A percentile compares a stretch with the other conserved stretches of the same genome.
These are phyloP conservation scores for Selenicereus undatus DNA, from an alignment of 148 eudicot species.

Conservation along the genomic window DNA sequence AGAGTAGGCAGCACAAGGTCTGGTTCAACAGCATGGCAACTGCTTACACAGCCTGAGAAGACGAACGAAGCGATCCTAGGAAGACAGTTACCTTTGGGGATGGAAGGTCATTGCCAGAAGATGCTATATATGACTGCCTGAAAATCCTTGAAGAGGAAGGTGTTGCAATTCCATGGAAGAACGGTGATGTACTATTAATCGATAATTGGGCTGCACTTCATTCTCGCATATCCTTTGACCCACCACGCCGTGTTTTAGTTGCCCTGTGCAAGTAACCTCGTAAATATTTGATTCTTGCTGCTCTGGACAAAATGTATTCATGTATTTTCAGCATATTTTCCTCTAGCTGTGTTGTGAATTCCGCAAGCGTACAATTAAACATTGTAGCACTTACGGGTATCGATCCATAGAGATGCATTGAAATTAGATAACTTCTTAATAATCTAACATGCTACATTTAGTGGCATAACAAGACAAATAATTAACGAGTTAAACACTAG, in stretches of 20 bases:
- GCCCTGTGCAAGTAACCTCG: constrained; percentile 66
- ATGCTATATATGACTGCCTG: constrained; percentile 54
- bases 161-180: constrained; percentile 75
- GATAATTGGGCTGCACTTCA: constrained; percentile 91
- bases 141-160: constrained; percentile 72
- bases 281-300: neutral
- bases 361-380: no score
- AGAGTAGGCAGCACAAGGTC: constrained; percentile 56
- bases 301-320: neutral
- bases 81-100: constrained; percentile 86
- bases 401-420: no score
- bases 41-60: constrained; percentile 78
- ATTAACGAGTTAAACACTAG: no score
- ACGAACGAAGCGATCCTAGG: constrained; percentile 59
- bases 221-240: constrained; percentile 65
- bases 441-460: no score
- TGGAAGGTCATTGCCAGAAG: constrained; percentile 66
- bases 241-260: constrained; percentile 81
- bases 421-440: no score
- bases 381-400: no score
- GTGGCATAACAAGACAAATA: no score
- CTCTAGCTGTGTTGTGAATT: neutral
- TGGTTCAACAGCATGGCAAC: constrained; percentile 97
- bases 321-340: neutral
- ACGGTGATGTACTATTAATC: constrained; percentile 67